Evolutionary conservation across 2,329 filamentous ascomycete species (phyloP).

Genomic region (Botryotinia narcissicola): DNA sequence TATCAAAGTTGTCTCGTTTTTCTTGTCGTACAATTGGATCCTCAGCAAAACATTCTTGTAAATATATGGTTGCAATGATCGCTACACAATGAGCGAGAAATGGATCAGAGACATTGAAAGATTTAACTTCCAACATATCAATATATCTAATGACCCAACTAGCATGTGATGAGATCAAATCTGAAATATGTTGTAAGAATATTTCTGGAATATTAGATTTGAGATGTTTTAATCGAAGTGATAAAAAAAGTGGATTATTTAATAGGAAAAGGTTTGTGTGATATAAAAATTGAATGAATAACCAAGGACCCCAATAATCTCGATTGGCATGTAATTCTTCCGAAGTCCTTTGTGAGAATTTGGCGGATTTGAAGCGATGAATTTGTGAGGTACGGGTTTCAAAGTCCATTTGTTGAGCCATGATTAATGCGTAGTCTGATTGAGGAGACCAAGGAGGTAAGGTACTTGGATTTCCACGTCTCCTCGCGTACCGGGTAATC

Average conservation of each 20-base stretch:
- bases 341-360: slow-evolving; percentile 44
- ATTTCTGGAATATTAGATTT: slow-evolving; percentile 52
- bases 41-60: slow-evolving; percentile 52
- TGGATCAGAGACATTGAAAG: slow-evolving; percentile 47
- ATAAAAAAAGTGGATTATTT: slow-evolving; percentile 54
- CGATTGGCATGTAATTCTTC: slow-evolving; percentile 46
- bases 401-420: slow-evolving; percentile 50
- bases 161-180: slow-evolving; percentile 50
- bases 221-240: slow-evolving; percentile 51
- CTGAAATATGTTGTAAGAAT: slow-evolving; percentile 53
- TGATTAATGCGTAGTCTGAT: slow-evolving; percentile 51
- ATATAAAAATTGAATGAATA: slow-evolving; percentile 52
- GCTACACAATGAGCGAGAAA: slow-evolving; percentile 50
- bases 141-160: slow-evolving; percentile 54
- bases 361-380: slow-evolving; percentile 50
- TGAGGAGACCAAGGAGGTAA: slow-evolving; percentile 49
- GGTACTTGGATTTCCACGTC: slow-evolving; percentile 44
- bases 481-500: slow-evolving; percentile 47
- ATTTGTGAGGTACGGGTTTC: slow-evolving; percentile 51
- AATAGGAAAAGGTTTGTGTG: slow-evolving; percentile 52
- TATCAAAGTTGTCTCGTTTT: slow-evolving; percentile 46
- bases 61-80: slow-evolving; percentile 52
- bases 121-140: slow-evolving; percentile 46
- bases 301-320: slow-evolving; percentile 53
- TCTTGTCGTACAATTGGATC: slow-evolving; percentile 39